Evolutionary conservation across 106 monocot species (phyloP).

Genomic region (Iris macrosiphon): DNA sequence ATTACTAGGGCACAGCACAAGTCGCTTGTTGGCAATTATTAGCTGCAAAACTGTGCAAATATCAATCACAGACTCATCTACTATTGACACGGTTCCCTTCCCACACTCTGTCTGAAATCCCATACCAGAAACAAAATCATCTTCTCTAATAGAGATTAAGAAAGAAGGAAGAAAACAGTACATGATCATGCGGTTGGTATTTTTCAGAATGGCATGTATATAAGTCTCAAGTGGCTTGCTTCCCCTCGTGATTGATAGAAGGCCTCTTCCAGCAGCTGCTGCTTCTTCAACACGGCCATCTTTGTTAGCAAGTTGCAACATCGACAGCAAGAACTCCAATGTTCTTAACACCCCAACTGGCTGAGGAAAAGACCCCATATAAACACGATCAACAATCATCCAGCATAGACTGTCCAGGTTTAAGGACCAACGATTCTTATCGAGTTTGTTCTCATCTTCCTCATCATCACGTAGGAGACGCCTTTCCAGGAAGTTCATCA

Average conservation of each 20-base stretch:
- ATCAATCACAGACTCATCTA: slow-evolving; percentile 55
- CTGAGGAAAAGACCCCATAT: slow-evolving; percentile 89
- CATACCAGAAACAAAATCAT: slow-evolving; percentile 45
- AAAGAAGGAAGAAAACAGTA: slow-evolving; percentile 91
- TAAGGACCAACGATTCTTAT: slow-evolving; percentile 85
- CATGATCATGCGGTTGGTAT: slow-evolving; percentile 94
- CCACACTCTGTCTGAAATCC: slow-evolving; percentile 54
- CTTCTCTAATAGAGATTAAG: slow-evolving; percentile 53
- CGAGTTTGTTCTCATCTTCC: slow-evolving; percentile 84
- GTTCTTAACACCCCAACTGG: slow-evolving; percentile 75
- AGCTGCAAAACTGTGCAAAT: slow-evolving; percentile 80
- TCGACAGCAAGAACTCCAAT: slow-evolving; percentile 89
- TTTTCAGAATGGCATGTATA: slow-evolving; percentile 85
- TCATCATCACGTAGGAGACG: slow-evolving; percentile 90
- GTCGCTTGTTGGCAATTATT: slow-evolving; percentile 76
- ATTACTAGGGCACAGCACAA: slow-evolving; percentile 92
- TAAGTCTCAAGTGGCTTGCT: slow-evolving; percentile 78
- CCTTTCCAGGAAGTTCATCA: slow-evolving; percentile 94
- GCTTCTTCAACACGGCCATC: slow-evolving; percentile 88
- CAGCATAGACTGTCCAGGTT: slow-evolving; percentile 84
- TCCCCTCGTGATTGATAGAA: slow-evolving; percentile 81
- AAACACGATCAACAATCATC: slow-evolving; percentile 91
- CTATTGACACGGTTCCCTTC: slow-evolving; percentile 11
- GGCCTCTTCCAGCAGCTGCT: slow-evolving; percentile 66
- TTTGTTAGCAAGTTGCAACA: slow-evolving; percentile 96